These are phyloP conservation scores for Grigorovia transvaalensis DNA, from an alignment of 805 yeast species.

Conservation along the genomic window DNA sequence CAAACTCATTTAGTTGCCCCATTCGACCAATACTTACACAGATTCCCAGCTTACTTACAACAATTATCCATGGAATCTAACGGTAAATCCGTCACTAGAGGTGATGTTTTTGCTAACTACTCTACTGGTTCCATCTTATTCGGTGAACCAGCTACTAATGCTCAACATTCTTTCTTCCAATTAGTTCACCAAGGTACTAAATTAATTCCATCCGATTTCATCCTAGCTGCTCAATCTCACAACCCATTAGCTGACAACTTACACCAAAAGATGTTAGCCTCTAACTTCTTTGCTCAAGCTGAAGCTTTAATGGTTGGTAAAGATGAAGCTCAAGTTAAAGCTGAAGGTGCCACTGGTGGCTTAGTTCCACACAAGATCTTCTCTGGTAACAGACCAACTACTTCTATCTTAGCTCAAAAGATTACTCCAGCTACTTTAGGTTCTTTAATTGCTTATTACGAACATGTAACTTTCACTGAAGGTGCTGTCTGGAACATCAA, in stretches of 20 bases:
- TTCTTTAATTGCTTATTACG: slow-evolving; percentile 94
- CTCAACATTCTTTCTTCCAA: slow-evolving; percentile 99
- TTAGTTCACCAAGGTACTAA: slow-evolving; percentile 98
- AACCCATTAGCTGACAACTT: slow-evolving; percentile 90
- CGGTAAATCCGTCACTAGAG: slow-evolving; percentile 95
- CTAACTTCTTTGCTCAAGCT: slow-evolving; percentile 96
- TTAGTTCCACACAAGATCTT: slow-evolving; percentile 92
- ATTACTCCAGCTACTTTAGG: slow-evolving; percentile 96
- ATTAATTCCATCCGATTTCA: slow-evolving; percentile 93
- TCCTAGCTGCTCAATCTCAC: slow-evolving; percentile 93
- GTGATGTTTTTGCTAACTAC: slow-evolving; percentile 82
- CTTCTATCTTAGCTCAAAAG: slow-evolving; percentile 89
- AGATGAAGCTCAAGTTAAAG: slow-evolving; percentile 67
- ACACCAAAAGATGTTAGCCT: slow-evolving; percentile 98
- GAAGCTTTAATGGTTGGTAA: slow-evolving; percentile 97
- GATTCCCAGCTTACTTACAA: slow-evolving; percentile 99
- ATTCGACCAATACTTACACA: slow-evolving; percentile 95
- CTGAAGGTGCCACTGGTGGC: slow-evolving; percentile 81
- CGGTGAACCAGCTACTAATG: slow-evolving; percentile 98
- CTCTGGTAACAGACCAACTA: slow-evolving; percentile 98
- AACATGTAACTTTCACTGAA: slow-evolving; percentile 93
- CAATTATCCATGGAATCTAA: slow-evolving; percentile 98
- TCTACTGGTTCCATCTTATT: slow-evolving; percentile 92
- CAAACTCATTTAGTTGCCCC: slow-evolving; percentile 98
- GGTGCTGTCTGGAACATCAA: slow-evolving; percentile 99